Evolutionary conservation across 495 filamentous ascomycete species (phyloP).

Genomic region (Aspergillus carlsbadensis): DNA sequence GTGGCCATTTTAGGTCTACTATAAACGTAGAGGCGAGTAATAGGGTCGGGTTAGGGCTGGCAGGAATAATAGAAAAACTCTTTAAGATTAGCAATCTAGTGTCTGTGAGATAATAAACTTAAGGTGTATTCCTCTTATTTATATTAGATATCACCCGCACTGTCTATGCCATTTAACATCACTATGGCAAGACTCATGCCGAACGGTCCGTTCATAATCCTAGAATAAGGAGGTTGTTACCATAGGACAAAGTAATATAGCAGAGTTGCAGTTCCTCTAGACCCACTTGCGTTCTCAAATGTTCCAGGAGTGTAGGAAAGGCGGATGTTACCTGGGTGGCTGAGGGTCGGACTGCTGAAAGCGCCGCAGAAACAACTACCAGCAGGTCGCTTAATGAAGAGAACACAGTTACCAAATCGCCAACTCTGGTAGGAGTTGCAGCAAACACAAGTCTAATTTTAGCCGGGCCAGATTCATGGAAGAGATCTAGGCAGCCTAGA

Average conservation of each 20-base stretch:
- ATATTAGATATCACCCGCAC: background rate
- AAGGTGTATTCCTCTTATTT: background rate
- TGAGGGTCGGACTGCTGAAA: background rate
- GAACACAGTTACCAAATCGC: background rate
- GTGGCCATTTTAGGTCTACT: background rate
- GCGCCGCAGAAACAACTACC: background rate
- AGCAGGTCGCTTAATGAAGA: background rate
- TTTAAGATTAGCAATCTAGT: background rate
- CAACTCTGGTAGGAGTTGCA: no score
- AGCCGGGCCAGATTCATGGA: background rate
- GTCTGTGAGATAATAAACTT: background rate
- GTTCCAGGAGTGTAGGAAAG: background rate
- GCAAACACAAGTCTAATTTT: conserved; percentile 3
- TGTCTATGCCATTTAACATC: background rate
- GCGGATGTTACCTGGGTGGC: background rate
- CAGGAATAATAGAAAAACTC: background rate
- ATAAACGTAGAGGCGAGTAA: background rate
- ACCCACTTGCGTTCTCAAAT: background rate
- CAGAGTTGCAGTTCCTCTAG: no score
- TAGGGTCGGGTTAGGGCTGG: background rate
- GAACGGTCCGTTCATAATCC: background rate
- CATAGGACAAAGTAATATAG: background rate
- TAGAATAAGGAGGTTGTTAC: background rate
- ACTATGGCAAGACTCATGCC: background rate
- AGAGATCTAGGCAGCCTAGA: background rate